Conservation (phyloP, 1,284 basidiomycete genomes). For the Puccinia sorghi region DNA sequence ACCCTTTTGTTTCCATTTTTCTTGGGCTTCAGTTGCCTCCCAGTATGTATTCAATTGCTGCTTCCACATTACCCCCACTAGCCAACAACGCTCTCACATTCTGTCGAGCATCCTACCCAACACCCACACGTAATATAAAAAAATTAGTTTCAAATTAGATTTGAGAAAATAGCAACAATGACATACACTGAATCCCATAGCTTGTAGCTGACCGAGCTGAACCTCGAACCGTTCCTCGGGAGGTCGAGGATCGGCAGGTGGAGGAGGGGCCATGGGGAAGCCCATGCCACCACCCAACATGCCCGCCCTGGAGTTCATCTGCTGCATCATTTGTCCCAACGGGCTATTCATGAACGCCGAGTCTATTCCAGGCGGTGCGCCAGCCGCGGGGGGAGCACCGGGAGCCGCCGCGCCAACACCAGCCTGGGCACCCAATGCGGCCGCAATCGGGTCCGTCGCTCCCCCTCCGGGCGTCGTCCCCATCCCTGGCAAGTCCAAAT, state of each 20-base stretch:
- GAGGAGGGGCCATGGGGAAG: slow-evolving; percentile 55
- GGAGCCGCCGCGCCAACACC: slow-evolving; percentile 49
- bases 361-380: slow-evolving; percentile 52
- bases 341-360: slow-evolving; percentile 50
- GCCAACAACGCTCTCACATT: slow-evolving; percentile 83
- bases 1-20: too few relatives aligned
- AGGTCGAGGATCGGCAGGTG: slow-evolving; percentile 69
- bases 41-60: slow-evolving; percentile 86
- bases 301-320: slow-evolving; percentile 52
- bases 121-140: slow-evolving; percentile 6
- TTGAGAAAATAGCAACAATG: neutral
- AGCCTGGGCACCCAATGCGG: slow-evolving; percentile 19
- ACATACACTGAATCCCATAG: slow-evolving; percentile 60
- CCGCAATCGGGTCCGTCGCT: slow-evolving; percentile 44
- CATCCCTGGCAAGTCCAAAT: slow-evolving; percentile 76
- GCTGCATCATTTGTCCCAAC: slow-evolving; percentile 52
- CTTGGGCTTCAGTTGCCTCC: slow-evolving; percentile 61
- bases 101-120: slow-evolving; percentile 68
- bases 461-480: slow-evolving; percentile 51
- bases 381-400: slow-evolving; percentile 55
- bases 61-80: slow-evolving; percentile 83
- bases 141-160: slow-evolving; percentile 48
- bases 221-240: slow-evolving; percentile 86
- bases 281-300: slow-evolving; percentile 55
- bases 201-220: slow-evolving; percentile 63